Conservation (phyloP, 208 protist species). For the Leishmania major region DNA sequence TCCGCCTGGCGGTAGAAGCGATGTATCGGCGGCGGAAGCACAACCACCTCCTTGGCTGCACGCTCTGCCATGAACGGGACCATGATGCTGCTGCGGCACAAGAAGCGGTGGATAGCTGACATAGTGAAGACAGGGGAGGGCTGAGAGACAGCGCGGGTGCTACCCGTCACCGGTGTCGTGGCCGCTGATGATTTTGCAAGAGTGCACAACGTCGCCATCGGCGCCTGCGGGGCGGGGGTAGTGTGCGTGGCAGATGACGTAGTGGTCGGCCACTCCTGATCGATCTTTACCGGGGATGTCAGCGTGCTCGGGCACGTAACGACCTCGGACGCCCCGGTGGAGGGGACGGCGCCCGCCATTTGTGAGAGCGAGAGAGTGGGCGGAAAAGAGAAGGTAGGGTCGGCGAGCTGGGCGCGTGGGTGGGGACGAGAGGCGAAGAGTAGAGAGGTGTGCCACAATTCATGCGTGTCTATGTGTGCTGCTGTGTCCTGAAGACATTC, state of each 20-base stretch:
- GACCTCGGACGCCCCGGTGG: background rate
- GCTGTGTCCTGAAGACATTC: background rate
- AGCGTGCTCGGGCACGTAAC: background rate
- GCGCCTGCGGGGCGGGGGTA: no score
- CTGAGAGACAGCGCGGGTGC: background rate
- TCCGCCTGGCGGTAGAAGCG: slow-evolving; percentile 10
- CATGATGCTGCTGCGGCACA: slow-evolving; percentile 20
- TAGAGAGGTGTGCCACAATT: background rate
- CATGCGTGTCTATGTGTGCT: background rate
- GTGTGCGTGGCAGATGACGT: background rate
- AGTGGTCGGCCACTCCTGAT: background rate
- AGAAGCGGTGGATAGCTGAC: slow-evolving; percentile 12
- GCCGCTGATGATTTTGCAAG: background rate
- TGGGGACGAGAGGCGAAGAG: background rate
- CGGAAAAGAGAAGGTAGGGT: background rate
- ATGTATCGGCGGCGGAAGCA: slow-evolving; percentile 25
- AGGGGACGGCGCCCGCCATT: background rate
- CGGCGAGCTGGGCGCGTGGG: background rate
- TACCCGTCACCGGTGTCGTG: background rate
- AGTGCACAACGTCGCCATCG: background rate
- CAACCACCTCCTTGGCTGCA: slow-evolving; percentile 8
- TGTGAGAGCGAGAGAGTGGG: background rate
- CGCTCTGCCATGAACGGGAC: slow-evolving; percentile 14
- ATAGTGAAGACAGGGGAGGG: background rate
- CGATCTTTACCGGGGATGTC: background rate